Base-by-base conservation (phyloP, 805 yeast genomes). In the Lachancea mirantina region DNA sequence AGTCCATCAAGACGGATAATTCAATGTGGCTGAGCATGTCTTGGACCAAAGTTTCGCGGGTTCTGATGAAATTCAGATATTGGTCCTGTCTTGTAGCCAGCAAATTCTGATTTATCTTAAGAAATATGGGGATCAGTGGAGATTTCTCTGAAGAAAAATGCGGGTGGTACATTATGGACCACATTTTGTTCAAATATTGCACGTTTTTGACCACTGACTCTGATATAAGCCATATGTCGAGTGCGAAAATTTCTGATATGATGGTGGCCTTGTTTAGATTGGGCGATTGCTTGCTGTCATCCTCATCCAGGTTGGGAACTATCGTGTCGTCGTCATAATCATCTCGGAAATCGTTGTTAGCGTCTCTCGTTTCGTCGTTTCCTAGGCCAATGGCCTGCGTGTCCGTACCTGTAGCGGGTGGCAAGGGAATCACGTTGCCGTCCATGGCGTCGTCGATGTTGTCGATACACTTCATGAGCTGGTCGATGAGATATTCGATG, bases 1-100 rank as follows among this genome's bases (percentile, higher is more conserved):
- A 83, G 57, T 92, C 98, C 84, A 88, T 85, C 35, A 92, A 58
- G 34, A 92, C 78, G 1, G 96, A 94, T 28, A 88, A 82, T 46
- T 85, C 92, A 32, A 89, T 74, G 57, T 88, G 95, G 30, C 73
- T 67, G 14, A 65, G 40, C 49, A 92, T 72, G 50, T 83, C 89
- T 26, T 66, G 68, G 6, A 76, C 61, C 59, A 74, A 41, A 62
- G 78, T 80, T 33, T 76, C 81, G 57, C 79, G 34, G 9, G 49
- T 29, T 27, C 65, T 43, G 9, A 61, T 48, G 39, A 57, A 59
- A 40, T 61, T 60, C 28, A 61, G 42, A 35, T 52, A 61, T 25
- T 50, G 52, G 27, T 49, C 58, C 32, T 53, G 80, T 52, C 88
- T 77, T 58, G 84, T 84, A 38, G 84, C 85, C 40, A 92, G 64